These are phyloP conservation scores for Macrophomina tecta DNA, from an alignment of 2,329 filamentous ascomycete genomes.

Conservation along the genomic window DNA sequence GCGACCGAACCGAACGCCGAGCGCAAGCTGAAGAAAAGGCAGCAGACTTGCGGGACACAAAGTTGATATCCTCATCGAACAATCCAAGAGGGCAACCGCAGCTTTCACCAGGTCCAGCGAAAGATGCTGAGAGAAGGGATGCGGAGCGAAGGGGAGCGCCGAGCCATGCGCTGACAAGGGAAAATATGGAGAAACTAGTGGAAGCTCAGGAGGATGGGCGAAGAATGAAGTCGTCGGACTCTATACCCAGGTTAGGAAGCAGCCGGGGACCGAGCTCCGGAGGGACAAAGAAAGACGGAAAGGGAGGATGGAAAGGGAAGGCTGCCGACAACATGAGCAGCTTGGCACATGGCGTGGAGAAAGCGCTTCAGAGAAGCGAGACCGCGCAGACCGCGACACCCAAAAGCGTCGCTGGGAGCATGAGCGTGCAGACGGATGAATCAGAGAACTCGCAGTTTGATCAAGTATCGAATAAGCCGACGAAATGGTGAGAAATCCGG, in stretches of 20 bases:
- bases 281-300: background rate
- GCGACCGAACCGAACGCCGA: conserved; percentile 53
- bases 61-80: conserved; percentile 57
- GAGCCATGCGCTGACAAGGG: conserved; percentile 43
- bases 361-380: conserved; percentile 10
- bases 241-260: background rate
- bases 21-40: conserved; percentile 62
- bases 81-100: conserved; percentile 40
- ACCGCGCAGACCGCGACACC: conserved; percentile 4
- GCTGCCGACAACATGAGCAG: background rate
- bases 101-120: background rate
- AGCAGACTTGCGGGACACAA: conserved; percentile 59
- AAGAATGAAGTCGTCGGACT: background rate
- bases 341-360: background rate
- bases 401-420: background rate
- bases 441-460: background rate
- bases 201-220: conserved; percentile 16
- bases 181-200: conserved; percentile 29
- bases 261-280: background rate
- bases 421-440: background rate
- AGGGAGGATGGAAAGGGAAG: background rate
- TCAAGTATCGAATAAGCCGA: background rate
- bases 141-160: conserved; percentile 32
- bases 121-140: conserved; percentile 30
- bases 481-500: background rate